Evolutionary conservation across 2,329 filamentous ascomycete genomes (phyloP).

Genomic region (Rutstroemia sp.): DNA sequence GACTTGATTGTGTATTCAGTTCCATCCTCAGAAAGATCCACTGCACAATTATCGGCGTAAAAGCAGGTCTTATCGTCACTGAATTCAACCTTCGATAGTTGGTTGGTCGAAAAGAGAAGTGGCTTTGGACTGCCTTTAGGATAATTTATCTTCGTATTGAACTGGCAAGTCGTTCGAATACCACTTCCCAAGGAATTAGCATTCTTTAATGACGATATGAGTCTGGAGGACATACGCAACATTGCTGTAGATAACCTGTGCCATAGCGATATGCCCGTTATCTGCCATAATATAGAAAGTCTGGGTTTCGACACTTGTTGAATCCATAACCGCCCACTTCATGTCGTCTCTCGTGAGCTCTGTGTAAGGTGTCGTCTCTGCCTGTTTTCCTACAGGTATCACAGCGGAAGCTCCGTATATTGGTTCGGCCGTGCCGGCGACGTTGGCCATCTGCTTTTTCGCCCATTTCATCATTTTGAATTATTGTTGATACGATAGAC

Average conservation of each 20-base stretch:
- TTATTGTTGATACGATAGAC: neutral
- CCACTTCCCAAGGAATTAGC: slow-evolving; percentile 49
- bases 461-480: slow-evolving; percentile 84
- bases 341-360: slow-evolving; percentile 71
- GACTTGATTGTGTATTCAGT: slow-evolving; percentile 85
- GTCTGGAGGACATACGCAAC: slow-evolving; percentile 60
- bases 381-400: slow-evolving; percentile 75
- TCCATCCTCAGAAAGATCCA: slow-evolving; percentile 82
- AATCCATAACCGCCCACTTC: slow-evolving; percentile 74
- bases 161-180: slow-evolving; percentile 83
- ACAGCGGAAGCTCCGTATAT: slow-evolving; percentile 89
- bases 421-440: slow-evolving; percentile 93
- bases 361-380: slow-evolving; percentile 70
- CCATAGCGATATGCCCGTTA: slow-evolving; percentile 66
- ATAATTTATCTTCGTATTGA: slow-evolving; percentile 90
- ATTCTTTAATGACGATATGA: neutral
- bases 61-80: slow-evolving; percentile 77
- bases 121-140: slow-evolving; percentile 58
- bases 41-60: slow-evolving; percentile 75
- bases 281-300: slow-evolving; percentile 86
- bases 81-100: slow-evolving; percentile 72
- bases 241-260: slow-evolving; percentile 96
- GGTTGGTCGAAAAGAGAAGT: slow-evolving; percentile 77
- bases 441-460: slow-evolving; percentile 77
- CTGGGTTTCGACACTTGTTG: slow-evolving; percentile 89